Evolutionary conservation across 2,329 filamentous ascomycete species (phyloP).

Genomic region (Xylaria sp.): DNA sequence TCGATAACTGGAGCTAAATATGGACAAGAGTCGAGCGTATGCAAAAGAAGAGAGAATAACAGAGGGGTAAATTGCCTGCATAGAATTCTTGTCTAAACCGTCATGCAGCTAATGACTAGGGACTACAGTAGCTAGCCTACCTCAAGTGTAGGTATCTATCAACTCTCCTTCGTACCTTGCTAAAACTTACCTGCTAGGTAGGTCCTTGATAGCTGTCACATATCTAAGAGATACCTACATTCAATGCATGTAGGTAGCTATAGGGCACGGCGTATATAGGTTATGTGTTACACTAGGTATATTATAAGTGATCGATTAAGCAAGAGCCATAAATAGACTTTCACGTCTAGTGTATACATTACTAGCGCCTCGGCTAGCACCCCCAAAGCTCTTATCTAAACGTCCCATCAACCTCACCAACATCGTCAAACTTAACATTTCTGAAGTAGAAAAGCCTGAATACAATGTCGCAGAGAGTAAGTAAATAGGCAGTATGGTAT

Average conservation of each 20-base stretch:
- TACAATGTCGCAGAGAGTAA: slow-evolving; percentile 41
- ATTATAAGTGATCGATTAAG: background rate
- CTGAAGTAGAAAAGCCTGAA: background rate
- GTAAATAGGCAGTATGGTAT: background rate
- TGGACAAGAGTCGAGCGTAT: no score
- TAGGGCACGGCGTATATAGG: background rate
- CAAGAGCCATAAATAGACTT: background rate
- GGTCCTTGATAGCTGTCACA: background rate
- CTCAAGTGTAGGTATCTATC: background rate
- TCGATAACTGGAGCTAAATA: no score
- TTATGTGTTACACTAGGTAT: background rate
- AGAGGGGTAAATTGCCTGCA: no score
- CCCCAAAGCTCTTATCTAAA: background rate
- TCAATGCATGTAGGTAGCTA: background rate
- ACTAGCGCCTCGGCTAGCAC: background rate
- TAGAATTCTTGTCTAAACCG: no score
- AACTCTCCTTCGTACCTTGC: background rate
- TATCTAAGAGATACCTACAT: background rate
- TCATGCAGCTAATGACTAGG: no score
- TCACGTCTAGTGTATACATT: background rate
- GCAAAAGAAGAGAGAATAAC: no score
- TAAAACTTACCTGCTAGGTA: background rate
- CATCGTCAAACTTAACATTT: background rate
- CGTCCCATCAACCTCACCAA: background rate
- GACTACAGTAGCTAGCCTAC: no score